Conservation (phyloP, 208 protist genomes). For the Acanthamoeba lenticulata region DNA sequence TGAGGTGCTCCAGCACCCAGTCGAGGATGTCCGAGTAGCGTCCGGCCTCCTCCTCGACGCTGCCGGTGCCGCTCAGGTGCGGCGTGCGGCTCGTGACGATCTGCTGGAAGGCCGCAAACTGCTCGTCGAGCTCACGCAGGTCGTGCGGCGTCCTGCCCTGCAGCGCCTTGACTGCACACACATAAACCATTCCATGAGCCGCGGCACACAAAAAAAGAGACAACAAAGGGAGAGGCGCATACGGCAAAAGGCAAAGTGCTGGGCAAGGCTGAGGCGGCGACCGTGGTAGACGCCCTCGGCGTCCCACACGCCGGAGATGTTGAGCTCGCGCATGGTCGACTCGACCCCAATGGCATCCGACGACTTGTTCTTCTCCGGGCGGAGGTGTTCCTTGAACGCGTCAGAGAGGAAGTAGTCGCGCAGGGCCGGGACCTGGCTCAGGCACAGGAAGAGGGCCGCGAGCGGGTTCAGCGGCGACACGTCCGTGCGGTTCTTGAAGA, state of each 20-base stretch:
- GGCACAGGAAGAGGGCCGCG: conserved; percentile 17
- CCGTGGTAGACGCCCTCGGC: conserved; percentile 6
- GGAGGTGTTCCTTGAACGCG: conserved; percentile 2
- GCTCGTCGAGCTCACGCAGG: conserved; percentile 13
- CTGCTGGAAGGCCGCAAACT: conserved; percentile 37
- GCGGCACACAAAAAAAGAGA: neutral
- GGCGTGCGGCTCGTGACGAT: conserved; percentile 10
- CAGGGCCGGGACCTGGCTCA: conserved; percentile 12
- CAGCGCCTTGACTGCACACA: neutral
- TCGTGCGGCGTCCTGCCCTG: neutral
- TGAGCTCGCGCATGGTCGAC: neutral
- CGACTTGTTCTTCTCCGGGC: conserved; percentile 33
- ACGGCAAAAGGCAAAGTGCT: conserved; percentile 29
- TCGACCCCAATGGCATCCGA: neutral
- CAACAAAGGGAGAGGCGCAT: neutral
- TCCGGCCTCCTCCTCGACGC: conserved; percentile 1
- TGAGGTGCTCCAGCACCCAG: conserved; percentile 6
- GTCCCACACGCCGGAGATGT: conserved; percentile 29
- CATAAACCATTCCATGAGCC: too few relatives aligned
- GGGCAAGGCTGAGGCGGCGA: neutral
- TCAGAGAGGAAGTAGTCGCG: conserved; percentile 25
- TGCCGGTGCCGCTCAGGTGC: conserved; percentile 6
- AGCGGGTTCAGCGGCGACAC: conserved; percentile 30
- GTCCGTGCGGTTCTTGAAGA: conserved; percentile 34
- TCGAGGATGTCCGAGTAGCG: neutral